Conservation (phyloP, 352 stramenopile genomes). For the Phytophthora europaea region DNA sequence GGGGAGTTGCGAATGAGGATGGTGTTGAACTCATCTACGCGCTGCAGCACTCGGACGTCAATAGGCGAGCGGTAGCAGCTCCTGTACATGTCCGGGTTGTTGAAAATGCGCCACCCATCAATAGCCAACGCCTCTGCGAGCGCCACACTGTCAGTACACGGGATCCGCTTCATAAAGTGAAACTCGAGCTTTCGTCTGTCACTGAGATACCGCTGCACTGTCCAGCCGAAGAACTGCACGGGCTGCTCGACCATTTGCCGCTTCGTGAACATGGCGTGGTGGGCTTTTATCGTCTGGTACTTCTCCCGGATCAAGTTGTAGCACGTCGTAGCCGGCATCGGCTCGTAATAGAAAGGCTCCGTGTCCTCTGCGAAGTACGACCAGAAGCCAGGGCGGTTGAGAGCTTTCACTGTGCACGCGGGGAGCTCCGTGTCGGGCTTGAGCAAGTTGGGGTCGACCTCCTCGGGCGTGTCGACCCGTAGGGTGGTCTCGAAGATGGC, state of each 20-base stretch:
- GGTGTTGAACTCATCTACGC: slow-evolving; percentile 45
- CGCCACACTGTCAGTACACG: slow-evolving; percentile 30
- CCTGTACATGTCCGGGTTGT: slow-evolving; percentile 46
- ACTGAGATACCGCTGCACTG: slow-evolving; percentile 44
- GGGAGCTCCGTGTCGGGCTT: slow-evolving; percentile 16
- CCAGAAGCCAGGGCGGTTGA: slow-evolving; percentile 41
- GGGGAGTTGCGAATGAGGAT: slow-evolving; percentile 55
- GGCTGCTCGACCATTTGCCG: slow-evolving; percentile 22
- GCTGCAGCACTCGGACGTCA: slow-evolving; percentile 50
- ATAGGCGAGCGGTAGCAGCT: slow-evolving; percentile 50
- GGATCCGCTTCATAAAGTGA: slow-evolving; percentile 50
- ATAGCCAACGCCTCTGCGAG: slow-evolving; percentile 31
- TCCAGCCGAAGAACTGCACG: slow-evolving; percentile 51
- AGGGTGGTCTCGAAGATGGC: slow-evolving; percentile 45
- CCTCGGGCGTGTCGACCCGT: slow-evolving; percentile 38
- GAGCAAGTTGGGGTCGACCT: slow-evolving; percentile 6
- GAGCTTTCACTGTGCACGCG: slow-evolving; percentile 10
- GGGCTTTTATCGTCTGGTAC: slow-evolving; percentile 35
- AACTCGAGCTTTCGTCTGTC: slow-evolving; percentile 47
- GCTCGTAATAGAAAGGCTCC: slow-evolving; percentile 57
- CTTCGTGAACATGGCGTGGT: slow-evolving; percentile 37
- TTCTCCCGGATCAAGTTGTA: slow-evolving; percentile 39
- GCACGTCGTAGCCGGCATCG: slow-evolving; percentile 32
- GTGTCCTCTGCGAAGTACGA: slow-evolving; percentile 52
- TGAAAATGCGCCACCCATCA: slow-evolving; percentile 48